Base-by-base conservation (phyloP, 2,329 filamentous ascomycete genomes). In the Alternaria sp. region DNA sequence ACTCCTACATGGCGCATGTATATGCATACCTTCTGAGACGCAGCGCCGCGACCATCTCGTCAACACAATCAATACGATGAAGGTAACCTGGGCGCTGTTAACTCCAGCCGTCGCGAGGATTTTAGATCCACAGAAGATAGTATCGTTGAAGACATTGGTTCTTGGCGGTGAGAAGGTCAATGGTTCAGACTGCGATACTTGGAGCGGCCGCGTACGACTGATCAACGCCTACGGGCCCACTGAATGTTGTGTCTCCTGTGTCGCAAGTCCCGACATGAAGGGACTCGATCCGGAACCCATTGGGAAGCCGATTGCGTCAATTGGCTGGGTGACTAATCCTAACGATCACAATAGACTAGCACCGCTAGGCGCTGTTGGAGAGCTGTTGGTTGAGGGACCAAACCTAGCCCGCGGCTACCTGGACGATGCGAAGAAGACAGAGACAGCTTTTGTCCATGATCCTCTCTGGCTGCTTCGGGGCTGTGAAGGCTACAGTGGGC, bases 351-450 rank as follows among this genome's bases (percentile, higher is more conserved):
- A 66, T 10, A 27, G 22, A 3, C 51, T 68, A 4, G 60, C 71
- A 11, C 63, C 65, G 1, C 43, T 65, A 5, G 65, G 66, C 7
- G 40, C 12, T n/a, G 49, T 63, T 7, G 73, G 72, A 10, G 87
- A 89, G 68, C 77, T 89, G 2, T 79, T 87, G 5, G 82, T 89
- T 25, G 85, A 88, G 63, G 85, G 86, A 0, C 83, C 83, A 1
- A 83, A 72, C 18, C 63, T 80, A 1, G 73, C 71, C 9, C 63
- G 69, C 12, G 67, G 63, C 12, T 74, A 74, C 48, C 63, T 74
- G 12, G 41, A 48, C 4, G 53, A 57, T 64, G 55, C 25, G 66
- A 18, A 62, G 54, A 28, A 69, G 70, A 79, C 77, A 1, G 54
- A 61, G 7, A 65, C 59, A 4, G 63, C 65, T 0, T 81, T 80